phyloP scores from a whole-genome alignment of 805 yeast genomes.

The Cyberlindnera japonica region DNA sequence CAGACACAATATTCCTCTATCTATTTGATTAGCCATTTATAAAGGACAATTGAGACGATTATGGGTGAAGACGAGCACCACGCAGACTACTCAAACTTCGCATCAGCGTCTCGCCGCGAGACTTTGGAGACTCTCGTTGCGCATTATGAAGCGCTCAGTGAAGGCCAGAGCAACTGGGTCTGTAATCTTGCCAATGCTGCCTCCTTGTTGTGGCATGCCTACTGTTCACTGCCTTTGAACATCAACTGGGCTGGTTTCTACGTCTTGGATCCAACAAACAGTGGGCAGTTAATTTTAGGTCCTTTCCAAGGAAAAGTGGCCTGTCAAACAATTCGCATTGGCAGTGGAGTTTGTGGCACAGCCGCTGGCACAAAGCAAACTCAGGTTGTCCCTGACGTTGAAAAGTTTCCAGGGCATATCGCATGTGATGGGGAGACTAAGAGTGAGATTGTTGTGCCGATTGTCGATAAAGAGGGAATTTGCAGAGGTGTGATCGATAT shows the following conservation, averaged over 20 bases:
- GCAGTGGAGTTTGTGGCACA: constrained; percentile 88
- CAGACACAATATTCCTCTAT: too few relatives aligned
- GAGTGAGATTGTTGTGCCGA: constrained; percentile 91
- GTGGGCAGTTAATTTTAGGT: constrained; percentile 61
- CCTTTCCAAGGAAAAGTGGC: constrained; percentile 98
- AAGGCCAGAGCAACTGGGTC: constrained; percentile 76
- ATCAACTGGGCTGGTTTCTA: constrained; percentile 97
- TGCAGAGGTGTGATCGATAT: constrained; percentile 80
- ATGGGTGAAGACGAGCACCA: constrained; percentile 48
- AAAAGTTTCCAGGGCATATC: constrained; percentile 83
- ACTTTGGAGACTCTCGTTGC: constrained; percentile 53
- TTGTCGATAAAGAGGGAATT: constrained; percentile 39
- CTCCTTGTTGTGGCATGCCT: constrained; percentile 85
- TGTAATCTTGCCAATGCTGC: constrained; percentile 84
- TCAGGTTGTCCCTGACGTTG: constrained; percentile 76
- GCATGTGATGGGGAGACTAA: constrained; percentile 96
- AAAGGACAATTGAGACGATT: too few relatives aligned
- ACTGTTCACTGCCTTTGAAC: constrained; percentile 49
- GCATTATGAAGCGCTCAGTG: constrained; percentile 62
- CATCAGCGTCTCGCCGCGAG: constrained; percentile 41
- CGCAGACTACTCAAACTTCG: constrained; percentile 69
- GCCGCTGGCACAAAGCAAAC: constrained; percentile 61
- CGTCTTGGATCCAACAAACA: constrained; percentile 36
- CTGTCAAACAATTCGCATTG: constrained; percentile 75
- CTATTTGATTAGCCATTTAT: too few relatives aligned